Percentiles rank a stretch among this genome's conserved stretches.
Evolutionary conservation across 371 early-diverging fungal genomes (phyloP).

Genomic region (Smittium culicis): DNA sequence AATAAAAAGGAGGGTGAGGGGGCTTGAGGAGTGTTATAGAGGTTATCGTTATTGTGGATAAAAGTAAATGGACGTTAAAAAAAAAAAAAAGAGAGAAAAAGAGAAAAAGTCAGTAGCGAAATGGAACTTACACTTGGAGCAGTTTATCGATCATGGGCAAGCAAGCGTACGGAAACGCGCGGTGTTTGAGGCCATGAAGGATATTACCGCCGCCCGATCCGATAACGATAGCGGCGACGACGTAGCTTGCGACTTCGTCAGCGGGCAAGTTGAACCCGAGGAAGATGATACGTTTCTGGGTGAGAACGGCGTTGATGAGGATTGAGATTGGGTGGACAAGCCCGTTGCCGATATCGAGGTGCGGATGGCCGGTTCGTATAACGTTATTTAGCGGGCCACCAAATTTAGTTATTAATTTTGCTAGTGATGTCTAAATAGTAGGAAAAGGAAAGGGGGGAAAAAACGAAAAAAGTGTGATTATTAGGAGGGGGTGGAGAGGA

Average conservation of each 20-base stretch:
- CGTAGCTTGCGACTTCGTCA: constrained; percentile 85
- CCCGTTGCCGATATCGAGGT: constrained; percentile 66
- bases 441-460: constrained; percentile 21
- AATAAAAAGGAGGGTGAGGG: too few relatives aligned
- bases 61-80: too few relatives aligned
- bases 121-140: constrained; percentile 34
- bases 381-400: constrained; percentile 5
- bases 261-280: constrained; percentile 79
- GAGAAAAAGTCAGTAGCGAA: too few relatives aligned
- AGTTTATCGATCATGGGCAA: constrained; percentile 72
- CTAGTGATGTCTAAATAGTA: constrained; percentile 1
- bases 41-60: background rate
- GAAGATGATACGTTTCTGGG: constrained; percentile 87
- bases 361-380: constrained; percentile 45
- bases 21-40: too few relatives aligned
- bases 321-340: constrained; percentile 74
- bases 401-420: background rate
- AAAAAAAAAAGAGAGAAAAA: too few relatives aligned
- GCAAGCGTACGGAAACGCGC: constrained; percentile 83
- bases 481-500: background rate
- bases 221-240: constrained; percentile 77
- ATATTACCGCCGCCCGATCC: constrained; percentile 81
- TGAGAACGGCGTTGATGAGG: constrained; percentile 71
- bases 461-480: background rate
- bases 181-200: constrained; percentile 68